Base-by-base conservation (phyloP, 1,284 basidiomycete genomes). In the Polyporus tsugae region DNA sequence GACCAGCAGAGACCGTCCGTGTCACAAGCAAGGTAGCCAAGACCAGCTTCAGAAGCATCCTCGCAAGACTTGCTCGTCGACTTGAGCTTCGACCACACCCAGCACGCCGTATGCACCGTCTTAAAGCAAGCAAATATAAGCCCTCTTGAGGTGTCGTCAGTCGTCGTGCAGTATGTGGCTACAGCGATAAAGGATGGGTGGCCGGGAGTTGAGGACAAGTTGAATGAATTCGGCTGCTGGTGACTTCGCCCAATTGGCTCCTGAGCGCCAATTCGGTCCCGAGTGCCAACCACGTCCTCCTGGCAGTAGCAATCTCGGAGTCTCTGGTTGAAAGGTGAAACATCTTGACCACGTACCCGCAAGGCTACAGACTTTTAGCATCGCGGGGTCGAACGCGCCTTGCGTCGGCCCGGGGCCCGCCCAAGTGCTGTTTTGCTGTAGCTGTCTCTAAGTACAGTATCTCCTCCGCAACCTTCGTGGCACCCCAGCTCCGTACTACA, bases 1-100 rank as follows among this genome's bases (percentile, higher is more conserved):
- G 73, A 1, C 70, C 63, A 35, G 72, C 77, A 39, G 61, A 70
- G 57, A 70, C 78, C 15, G 58, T 41, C 6, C 13, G 58, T 41
- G 22, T 39, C 36, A 22, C 22, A 11, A 60, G 58, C 6, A 60
- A 39, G 9, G 22, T 60, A 29, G 22, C 58, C 36, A 41, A 60
- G 39, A 39, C 58, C 58, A 60, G 58, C 38, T 38, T 29, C 13
- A 60, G 58, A 17, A 60, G 22, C 58, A 60, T 60, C 36, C 19
- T 60, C 38, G 22, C 5, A 41, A 33, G 52, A 35, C 52, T 53
- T 29, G 22, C 25, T 29, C 15, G 49, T 5, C 11, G 49, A 33
- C 25, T 53, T 10, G 15, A 15, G 3, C 25, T 29, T 29, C 15
- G 11, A 55, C 52, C 29, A 25, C 29, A 15, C 52, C 29, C 13